These are phyloP conservation scores for Usnea hakonensis DNA, from an alignment of 495 filamentous ascomycete species.

Conservation along the genomic window DNA sequence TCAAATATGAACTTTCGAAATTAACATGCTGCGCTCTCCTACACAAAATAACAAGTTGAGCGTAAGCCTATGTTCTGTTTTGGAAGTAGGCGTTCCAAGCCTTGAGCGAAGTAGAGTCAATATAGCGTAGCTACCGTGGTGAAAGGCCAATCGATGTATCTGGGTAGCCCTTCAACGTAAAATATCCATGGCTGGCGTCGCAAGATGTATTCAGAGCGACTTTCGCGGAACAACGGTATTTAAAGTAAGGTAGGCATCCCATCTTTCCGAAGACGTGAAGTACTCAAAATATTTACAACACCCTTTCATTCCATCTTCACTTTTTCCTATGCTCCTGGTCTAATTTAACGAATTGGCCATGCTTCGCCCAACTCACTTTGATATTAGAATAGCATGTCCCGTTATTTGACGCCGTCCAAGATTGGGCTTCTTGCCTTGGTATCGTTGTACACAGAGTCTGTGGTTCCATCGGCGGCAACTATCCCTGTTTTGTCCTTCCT, in stretches of 20 bases:
- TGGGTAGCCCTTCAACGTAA: neutral
- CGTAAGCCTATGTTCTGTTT: neutral
- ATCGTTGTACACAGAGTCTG: slow-evolving; percentile 66
- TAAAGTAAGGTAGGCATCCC: neutral
- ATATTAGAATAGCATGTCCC: slow-evolving; percentile 46
- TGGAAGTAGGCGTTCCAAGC: neutral
- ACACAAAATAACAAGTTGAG: neutral
- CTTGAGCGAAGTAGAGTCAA: neutral
- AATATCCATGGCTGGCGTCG: neutral
- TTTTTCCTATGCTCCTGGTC: neutral
- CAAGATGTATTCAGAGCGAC: neutral
- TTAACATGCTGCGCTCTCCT: neutral
- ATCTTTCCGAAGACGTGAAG: neutral
- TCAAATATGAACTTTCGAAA: neutral
- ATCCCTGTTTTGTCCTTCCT: slow-evolving; percentile 85
- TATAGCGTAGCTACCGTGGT: neutral
- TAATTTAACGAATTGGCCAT: neutral
- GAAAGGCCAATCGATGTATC: neutral
- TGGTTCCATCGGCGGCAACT: slow-evolving; percentile 65
- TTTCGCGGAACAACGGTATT: neutral
- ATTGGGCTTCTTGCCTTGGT: slow-evolving; percentile 74
- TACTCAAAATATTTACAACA: neutral
- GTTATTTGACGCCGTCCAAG: slow-evolving; percentile 78
- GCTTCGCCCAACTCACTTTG: neutral
- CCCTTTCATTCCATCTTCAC: neutral